Conservation (phyloP, 768 basidiomycete genomes). For the Pleurotus citrinopileatus region DNA sequence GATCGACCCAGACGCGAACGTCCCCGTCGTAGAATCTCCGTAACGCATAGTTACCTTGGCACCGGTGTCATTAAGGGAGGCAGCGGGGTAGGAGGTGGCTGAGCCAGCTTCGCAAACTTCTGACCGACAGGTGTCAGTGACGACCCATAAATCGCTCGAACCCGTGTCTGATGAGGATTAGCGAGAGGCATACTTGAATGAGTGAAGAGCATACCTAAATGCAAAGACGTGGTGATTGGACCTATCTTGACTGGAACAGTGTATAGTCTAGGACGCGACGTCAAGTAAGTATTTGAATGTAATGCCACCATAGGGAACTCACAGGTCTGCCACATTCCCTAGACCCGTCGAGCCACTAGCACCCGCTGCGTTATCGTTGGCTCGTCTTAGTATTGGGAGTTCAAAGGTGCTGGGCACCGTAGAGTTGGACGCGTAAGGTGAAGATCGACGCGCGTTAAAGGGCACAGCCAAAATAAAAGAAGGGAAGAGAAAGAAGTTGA, state of each 20-base stretch:
- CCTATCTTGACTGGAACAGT: conserved; percentile 47
- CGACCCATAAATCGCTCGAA: conserved; percentile 69
- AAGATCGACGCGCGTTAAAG: background rate
- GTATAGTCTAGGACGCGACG: conserved; percentile 25
- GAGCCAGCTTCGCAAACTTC: conserved; percentile 34
- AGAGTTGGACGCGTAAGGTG: background rate
- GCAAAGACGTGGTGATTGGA: conserved; percentile 34
- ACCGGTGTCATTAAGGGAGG: conserved; percentile 34
- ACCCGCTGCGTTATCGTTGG: background rate
- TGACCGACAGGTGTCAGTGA: conserved; percentile 45
- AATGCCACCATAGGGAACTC: too few relatives aligned
- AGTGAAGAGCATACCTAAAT: conserved; percentile 37
- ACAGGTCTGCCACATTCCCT: conserved; percentile 3
- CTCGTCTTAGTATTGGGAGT: background rate
- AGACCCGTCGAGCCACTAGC: conserved; percentile 4
- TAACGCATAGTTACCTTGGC: conserved; percentile 43
- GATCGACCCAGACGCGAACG: conserved; percentile 54
- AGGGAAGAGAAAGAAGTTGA: background rate
- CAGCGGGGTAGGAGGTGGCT: conserved; percentile 40
- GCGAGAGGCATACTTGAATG: background rate
- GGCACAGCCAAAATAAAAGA: background rate
- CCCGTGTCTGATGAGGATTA: conserved; percentile 51
- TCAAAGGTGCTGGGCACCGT: background rate
- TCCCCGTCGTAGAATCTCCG: conserved; percentile 68
- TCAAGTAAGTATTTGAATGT: too few relatives aligned